Evolutionary conservation across 2,329 filamentous ascomycete genomes (phyloP), one percentile per base, ranked within the genome.

Genomic region (Nannizzia gypsea): DNA sequence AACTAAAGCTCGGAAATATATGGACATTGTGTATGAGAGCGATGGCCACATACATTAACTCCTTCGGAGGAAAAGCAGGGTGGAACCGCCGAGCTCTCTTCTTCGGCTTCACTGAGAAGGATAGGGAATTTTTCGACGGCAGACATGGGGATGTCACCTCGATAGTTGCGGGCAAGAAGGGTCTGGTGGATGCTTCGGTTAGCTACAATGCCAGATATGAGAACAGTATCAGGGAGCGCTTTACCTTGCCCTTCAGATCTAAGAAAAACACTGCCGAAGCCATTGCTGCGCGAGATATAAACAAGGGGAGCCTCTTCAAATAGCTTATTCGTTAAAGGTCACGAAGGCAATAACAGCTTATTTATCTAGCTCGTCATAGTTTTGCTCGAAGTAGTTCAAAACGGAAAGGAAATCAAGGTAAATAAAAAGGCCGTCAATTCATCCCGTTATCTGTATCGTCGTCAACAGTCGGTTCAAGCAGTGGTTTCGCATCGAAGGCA

Each of bases 21-120:
- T 13, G 6, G 17, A 50, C 44, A 13, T 24, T 26, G 44, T 22
- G 48, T 58, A 26, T 17, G 55, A 28, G 57, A 31, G 50, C 42
- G 3, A 15, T 9, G n/a, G 13, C 59, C 63, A 81, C 86, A 64
- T 79, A 93, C 89, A 76, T 99, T 99, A 79, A 99, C 96, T 73
- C 93, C 93, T 77, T 99, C 93, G 74, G 95, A 88, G 46, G 91
- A 96, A 81, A 99, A 97, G 77, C 93, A 99, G 65, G 93, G 93
- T 59, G 93, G 90, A 2, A 97, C 93, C 63, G 91, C 91, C 54
- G 92, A 97, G 67, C 90, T 96, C 76, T 99, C 93, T 83, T 99
- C 93, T 85, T 99, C 93, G 68, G 93, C 93, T 78, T 99, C 93
- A 76, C 89, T 95, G 59, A 99, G 85, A 62, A 99, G 87, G 68